Base-by-base conservation (phyloP, 208 protist species). In the Leishmania mexicana region DNA sequence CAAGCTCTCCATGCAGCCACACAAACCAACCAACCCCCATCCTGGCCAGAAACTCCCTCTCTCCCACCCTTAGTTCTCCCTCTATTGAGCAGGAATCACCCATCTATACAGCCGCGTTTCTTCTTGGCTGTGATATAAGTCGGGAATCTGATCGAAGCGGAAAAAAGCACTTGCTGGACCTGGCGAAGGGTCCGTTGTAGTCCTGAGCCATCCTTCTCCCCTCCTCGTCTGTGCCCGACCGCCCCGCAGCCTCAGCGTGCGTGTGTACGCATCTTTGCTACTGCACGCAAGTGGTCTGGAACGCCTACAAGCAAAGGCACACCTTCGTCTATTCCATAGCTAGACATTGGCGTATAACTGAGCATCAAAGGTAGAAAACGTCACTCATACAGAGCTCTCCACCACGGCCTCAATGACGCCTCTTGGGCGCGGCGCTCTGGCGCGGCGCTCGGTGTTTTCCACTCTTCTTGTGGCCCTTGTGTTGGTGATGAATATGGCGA, bases 381-480 rank as follows among this genome's bases (percentile, higher is more conserved):
- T 45, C 10, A 28, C 31, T 24, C 70, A 54, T 54, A 53, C 24
- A 31, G 8, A 74, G 21, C 13, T 13, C 0, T 31, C 24, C 42
- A n/a, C n/a, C 21, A 79, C 75, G 76, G 60, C 60, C 21, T 40
- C 81, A 21, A 35, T 42, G 47, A n/a, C 24, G 1, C 1, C 35
- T 31, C 81, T 28, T 28, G 49, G 6, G 21, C 7, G 15, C 51
- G 51, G 51, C 28, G 13, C 73, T 40, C 51, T 31, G 8, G 2
- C 49, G 17, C n/a, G 58, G 65, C 76, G 49, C 35, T 54, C 58
- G 51, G 80, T 42, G 49, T n/a, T 81, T 17, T 38, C 3, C 19
- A 68, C 68, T 24, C 38, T 83, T 54, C 40, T 83, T 6, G 64
- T 38, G 11, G 35, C 64, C 31, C 24, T 84, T 80, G n/a, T 82